These are phyloP conservation scores for Salix brachista DNA, from an alignment of 345 rosid genomes.

Conservation along the genomic window DNA sequence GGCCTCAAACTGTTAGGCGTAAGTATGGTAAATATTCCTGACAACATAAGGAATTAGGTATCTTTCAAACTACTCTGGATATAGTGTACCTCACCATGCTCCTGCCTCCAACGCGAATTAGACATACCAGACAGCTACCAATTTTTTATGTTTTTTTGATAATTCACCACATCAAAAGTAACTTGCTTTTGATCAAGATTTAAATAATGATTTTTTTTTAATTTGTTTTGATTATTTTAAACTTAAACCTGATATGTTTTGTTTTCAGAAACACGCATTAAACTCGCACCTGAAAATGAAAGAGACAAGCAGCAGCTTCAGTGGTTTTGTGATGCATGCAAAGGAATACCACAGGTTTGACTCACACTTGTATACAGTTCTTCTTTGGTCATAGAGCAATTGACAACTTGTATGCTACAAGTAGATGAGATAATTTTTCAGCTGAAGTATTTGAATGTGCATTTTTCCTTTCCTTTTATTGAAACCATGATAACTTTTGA, in stretches of 20 bases:
- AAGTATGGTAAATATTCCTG: constrained; percentile 42
- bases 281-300: constrained; percentile 72
- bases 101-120: constrained; percentile 31
- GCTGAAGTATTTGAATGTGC: neutral
- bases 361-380: neutral
- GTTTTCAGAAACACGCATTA: constrained; percentile 65
- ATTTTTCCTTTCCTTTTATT: neutral
- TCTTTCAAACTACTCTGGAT: neutral
- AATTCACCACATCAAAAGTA: neutral
- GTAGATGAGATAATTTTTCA: neutral
- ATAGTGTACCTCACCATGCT: constrained; percentile 17
- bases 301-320: constrained; percentile 71
- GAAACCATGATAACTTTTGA: neutral
- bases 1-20: constrained; percentile 66
- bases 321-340: constrained; percentile 91
- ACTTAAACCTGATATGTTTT: constrained; percentile 11
- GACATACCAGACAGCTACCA: neutral
- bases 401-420: neutral
- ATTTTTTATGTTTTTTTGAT: neutral
- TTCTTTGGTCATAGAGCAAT: neutral
- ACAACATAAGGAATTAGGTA: neutral
- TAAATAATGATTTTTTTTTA: neutral
- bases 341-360: constrained; percentile 88
- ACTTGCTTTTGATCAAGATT: neutral
- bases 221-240: neutral